Conservation (phyloP, 2,329 filamentous ascomycete species). For the Acrocalymma vagum region DNA sequence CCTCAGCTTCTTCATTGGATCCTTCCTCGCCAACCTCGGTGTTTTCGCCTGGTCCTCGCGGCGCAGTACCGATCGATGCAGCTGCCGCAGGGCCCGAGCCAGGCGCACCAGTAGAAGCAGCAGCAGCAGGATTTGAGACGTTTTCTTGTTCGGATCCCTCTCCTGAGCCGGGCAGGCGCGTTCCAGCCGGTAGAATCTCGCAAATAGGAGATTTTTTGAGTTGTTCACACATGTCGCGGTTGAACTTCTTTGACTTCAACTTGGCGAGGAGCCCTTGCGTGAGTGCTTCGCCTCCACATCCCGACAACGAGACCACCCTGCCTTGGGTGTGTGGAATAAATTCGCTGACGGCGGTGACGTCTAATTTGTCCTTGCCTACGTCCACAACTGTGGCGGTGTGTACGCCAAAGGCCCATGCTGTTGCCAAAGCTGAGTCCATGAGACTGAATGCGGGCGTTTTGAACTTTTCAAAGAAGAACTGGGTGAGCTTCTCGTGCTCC, state of each 20-base stretch:
- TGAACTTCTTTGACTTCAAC: constrained; percentile 66
- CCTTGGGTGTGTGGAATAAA: constrained; percentile 76
- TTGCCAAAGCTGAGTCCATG: constrained; percentile 87
- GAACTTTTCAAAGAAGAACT: constrained; percentile 97
- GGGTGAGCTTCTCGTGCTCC: constrained; percentile 86
- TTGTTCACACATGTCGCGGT: constrained; percentile 70
- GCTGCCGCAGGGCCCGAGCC: constrained; percentile 55
- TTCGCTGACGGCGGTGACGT: constrained; percentile 89
- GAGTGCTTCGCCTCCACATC: constrained; percentile 88
- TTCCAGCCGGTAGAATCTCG: constrained; percentile 66
- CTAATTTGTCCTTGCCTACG: constrained; percentile 90
- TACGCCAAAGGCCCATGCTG: constrained; percentile 81
- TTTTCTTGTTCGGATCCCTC: constrained; percentile 48
- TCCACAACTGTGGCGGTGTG: constrained; percentile 87
- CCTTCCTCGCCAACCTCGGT: constrained; percentile 63
- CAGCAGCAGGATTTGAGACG: constrained; percentile 62
- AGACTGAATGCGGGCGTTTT: constrained; percentile 91
- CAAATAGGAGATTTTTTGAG: constrained; percentile 70
- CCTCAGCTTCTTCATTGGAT: constrained; percentile 68
- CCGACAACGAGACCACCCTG: constrained; percentile 66
- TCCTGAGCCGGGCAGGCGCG: constrained; percentile 61
- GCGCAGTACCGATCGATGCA: constrained; percentile 53
- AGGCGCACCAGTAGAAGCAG: constrained; percentile 63
- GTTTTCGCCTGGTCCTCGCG: constrained; percentile 62
- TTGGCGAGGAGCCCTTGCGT: constrained; percentile 76